Evolutionary conservation across 2,329 filamentous ascomycete species (phyloP).

Genomic region (Leptographium wingfieldii): DNA sequence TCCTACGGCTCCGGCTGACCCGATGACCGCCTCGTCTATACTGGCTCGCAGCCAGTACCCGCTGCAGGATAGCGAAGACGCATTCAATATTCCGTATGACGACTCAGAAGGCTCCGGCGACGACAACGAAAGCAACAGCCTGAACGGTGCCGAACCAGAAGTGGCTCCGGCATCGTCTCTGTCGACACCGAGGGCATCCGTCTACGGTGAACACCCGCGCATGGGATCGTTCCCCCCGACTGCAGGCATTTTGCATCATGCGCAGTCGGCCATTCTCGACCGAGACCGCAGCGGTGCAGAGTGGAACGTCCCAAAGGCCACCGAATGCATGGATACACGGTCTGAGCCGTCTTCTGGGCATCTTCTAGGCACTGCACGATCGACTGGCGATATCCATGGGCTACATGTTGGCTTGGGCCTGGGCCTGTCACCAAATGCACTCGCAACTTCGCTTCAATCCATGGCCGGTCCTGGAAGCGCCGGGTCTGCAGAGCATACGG

Average conservation of each 20-base stretch:
- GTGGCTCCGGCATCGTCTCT: slow-evolving; percentile 19
- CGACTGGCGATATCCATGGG: background rate
- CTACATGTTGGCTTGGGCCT: background rate
- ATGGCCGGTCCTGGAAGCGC: slow-evolving; percentile 17
- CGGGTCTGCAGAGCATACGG: slow-evolving; percentile 9
- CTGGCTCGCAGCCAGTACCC: slow-evolving; percentile 22
- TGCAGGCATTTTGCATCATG: slow-evolving; percentile 5
- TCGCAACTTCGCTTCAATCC: slow-evolving; percentile 13
- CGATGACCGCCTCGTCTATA: slow-evolving; percentile 22
- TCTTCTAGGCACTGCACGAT: background rate
- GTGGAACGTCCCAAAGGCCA: no score
- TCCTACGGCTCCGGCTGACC: slow-evolving; percentile 3
- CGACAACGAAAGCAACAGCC: slow-evolving; percentile 16
- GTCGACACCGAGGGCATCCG: slow-evolving; percentile 42
- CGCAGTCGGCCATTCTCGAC: slow-evolving; percentile 20
- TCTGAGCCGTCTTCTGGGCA: background rate
- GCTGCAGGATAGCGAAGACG: slow-evolving; percentile 40
- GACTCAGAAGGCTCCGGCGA: slow-evolving; percentile 28
- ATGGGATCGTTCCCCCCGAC: background rate
- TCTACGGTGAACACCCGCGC: slow-evolving; percentile 18
- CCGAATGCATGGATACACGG: slow-evolving; percentile 16
- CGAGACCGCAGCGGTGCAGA: slow-evolving; percentile 13
- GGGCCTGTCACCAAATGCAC: background rate
- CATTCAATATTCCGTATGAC: slow-evolving; percentile 44
- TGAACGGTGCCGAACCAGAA: background rate